Base-by-base conservation (phyloP, 495 filamentous ascomycete genomes). In the Neurospora sublineolata region DNA sequence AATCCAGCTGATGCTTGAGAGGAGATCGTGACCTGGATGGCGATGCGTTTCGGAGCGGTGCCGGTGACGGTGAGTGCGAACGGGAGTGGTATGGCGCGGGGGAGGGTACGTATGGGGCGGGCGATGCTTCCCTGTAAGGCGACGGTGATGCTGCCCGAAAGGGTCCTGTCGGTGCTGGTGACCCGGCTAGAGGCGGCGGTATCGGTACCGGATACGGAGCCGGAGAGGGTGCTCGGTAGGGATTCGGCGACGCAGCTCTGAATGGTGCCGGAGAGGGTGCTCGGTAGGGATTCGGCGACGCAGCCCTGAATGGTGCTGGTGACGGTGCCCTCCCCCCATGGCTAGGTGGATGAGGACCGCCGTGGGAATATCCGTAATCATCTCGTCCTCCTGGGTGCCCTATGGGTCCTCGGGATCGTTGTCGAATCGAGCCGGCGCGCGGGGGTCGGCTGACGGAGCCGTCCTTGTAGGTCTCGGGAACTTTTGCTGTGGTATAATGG, bases 71-170 rank as follows among this genome's bases (percentile, higher is more conserved):
- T 37, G 73, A 70, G 11, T 73, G 42, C 3, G 75, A 71, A 46
- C 77, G 70, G 37, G 76, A 76, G 3, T 75, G 52, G 27, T 75
- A 40, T 78, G 76, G 16, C 76, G 74, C 30, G 76, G 81, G 1
- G 78, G 79, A n/a, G 79, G 52, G 52, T 8, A 64, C 52, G 52
- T 64, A 64, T 16, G 52, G 52, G 14, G 27, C 52, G 14, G 52
- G 73, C 23, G 73, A 75, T 11, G 60, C 37, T 41, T 58, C 73
- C 39, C 73, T 37, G 30, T 72, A 70, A 14, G 80, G 84, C 41
- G 84, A 83, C 27, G 89, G 88, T 33, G 90, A 91, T n/a, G 88
- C 87, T 16, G 86, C 87, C 73, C 88, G 52, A 33, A 64, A 64
- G 52, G 52, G 52, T 36, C 52, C 52, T 71, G 46, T 27, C 7